Evolutionary conservation across 805 yeast species (phyloP).

Genomic region (Metschnikowia noctiluminum): DNA sequence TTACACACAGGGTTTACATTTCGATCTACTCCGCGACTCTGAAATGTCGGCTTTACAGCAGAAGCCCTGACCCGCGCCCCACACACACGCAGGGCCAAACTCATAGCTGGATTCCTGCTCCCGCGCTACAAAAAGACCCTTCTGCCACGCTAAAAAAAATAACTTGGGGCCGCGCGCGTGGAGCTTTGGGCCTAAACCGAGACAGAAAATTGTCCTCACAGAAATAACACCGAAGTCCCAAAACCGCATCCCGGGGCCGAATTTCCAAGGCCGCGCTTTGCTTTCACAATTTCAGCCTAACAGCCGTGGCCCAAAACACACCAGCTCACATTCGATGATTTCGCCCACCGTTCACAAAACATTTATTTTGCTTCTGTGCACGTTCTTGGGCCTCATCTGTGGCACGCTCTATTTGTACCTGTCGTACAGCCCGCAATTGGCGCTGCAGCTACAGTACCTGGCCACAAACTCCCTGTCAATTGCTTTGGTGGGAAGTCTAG

Average conservation of each 20-base stretch:
- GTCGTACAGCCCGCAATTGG: slow-evolving; percentile 76
- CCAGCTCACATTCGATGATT: slow-evolving; percentile 1
- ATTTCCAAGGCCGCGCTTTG: too few relatives aligned
- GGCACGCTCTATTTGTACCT: slow-evolving; percentile 77
- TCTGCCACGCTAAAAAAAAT: neutral
- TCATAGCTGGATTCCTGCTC: neutral
- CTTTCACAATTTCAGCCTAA: too few relatives aligned
- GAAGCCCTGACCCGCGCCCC: too few relatives aligned
- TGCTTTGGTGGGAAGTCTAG: slow-evolving; percentile 67
- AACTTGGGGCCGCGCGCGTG: neutral
- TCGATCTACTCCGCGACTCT: too few relatives aligned
- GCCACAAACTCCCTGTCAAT: slow-evolving; percentile 63
- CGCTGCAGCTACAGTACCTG: slow-evolving; percentile 50
- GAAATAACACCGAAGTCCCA: too few relatives aligned
- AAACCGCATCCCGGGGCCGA: too few relatives aligned
- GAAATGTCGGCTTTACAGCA: too few relatives aligned
- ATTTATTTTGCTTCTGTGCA: slow-evolving; percentile 24
- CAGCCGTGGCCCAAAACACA: neutral
- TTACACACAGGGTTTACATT: too few relatives aligned
- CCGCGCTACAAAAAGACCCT: neutral
- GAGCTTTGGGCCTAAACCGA: too few relatives aligned
- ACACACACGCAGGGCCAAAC: neutral
- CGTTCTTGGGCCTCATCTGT: slow-evolving; percentile 50
- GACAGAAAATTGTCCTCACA: too few relatives aligned
- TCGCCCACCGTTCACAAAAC: slow-evolving; percentile 20